phyloP scores from a whole-genome alignment of 192 early-diverging fungal genomes.

The Pilaira anomala region DNA sequence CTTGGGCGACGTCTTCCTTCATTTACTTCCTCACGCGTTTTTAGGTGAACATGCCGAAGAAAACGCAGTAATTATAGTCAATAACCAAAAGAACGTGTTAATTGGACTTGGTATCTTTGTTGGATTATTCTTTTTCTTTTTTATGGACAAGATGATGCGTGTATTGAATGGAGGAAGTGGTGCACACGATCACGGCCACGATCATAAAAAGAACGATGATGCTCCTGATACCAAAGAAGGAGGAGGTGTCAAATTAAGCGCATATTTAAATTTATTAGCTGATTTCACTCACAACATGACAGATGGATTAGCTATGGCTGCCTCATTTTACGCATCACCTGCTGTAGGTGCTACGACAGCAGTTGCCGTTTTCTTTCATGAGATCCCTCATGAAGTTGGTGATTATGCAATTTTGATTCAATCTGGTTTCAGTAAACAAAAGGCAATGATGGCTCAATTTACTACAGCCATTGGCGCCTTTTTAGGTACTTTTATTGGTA shows the following conservation, averaged over 20 bases:
- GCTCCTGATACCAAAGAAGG: background rate
- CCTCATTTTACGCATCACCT: conserved; percentile 79
- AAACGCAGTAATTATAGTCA: conserved; percentile 35
- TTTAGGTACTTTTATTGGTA: conserved; percentile 72
- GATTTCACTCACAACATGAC: conserved; percentile 85
- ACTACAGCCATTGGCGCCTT: conserved; percentile 80
- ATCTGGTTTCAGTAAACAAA: conserved; percentile 70
- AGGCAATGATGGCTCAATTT: conserved; percentile 76
- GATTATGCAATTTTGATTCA: conserved; percentile 87
- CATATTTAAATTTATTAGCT: conserved; percentile 81
- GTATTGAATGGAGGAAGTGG: conserved; percentile 62
- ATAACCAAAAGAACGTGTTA: conserved; percentile 57
- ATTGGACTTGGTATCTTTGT: conserved; percentile 74
- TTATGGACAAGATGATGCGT: conserved; percentile 85
- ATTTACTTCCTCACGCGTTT: conserved; percentile 78
- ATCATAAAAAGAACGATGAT: conserved; percentile 22
- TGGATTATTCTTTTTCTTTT: conserved; percentile 73
- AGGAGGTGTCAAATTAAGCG: conserved; percentile 59
- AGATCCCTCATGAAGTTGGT: conserved; percentile 87
- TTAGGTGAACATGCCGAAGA: conserved; percentile 48
- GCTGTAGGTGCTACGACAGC: conserved; percentile 81
- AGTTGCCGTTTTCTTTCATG: conserved; percentile 85
- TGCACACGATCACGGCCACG: background rate
- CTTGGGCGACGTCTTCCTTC: conserved; percentile 82
- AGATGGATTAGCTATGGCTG: conserved; percentile 80